Conservation (phyloP, 164 flowering plant species). For the Vitis cinerea region DNA sequence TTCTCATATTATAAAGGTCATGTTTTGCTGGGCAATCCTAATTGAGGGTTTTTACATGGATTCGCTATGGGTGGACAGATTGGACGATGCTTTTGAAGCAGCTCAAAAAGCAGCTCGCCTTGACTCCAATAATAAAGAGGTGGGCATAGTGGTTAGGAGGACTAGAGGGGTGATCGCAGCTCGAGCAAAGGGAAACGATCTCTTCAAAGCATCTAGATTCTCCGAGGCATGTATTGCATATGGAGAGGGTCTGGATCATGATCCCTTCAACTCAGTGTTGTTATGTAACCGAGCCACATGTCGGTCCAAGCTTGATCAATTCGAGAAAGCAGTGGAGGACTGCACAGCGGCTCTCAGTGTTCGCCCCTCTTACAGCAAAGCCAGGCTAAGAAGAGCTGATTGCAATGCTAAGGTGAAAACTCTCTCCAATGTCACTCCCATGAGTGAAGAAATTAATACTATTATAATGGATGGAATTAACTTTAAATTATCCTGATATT, state of each 20-base stretch:
- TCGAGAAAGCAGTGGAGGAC: constrained; percentile 63
- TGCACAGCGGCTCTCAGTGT: constrained; percentile 59
- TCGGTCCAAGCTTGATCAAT: constrained; percentile 54
- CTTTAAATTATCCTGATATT: neutral
- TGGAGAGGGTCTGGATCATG: constrained; percentile 61
- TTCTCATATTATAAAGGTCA: neutral
- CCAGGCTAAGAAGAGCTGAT: constrained; percentile 72
- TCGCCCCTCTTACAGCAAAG: constrained; percentile 58
- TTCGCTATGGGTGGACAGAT: constrained; percentile 31
- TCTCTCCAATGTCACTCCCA: neutral
- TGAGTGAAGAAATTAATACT: no score
- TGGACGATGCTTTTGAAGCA: constrained; percentile 59
- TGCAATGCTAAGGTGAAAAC: constrained; percentile 56
- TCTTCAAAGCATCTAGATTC: constrained; percentile 47
- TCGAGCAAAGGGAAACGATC: constrained; percentile 61
- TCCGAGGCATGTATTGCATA: constrained; percentile 62
- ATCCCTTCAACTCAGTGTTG: constrained; percentile 59
- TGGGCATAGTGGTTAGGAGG: constrained; percentile 34
- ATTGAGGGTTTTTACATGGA: neutral
- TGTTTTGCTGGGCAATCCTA: neutral
- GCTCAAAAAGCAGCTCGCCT: constrained; percentile 53
- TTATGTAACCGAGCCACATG: constrained; percentile 76
- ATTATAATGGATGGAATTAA: neutral
- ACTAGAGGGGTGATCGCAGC: constrained; percentile 55
- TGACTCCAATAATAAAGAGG: constrained; percentile 59